These are phyloP conservation scores for Botrytis cinerea DNA, from an alignment of 2,329 filamentous ascomycete species.

Conservation along the genomic window DNA sequence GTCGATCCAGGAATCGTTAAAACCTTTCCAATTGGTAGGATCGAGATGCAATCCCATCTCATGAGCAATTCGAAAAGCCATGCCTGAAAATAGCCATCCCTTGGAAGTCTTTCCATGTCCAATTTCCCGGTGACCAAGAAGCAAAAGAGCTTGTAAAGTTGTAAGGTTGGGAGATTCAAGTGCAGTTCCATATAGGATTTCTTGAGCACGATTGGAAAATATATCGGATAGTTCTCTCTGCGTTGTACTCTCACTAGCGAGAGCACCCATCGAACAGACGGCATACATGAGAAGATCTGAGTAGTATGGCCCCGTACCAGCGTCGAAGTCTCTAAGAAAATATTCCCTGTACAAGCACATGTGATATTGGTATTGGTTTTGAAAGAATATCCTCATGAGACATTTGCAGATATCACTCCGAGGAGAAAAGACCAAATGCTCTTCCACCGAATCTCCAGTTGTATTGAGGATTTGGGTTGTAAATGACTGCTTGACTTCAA, in stretches of 20 bases:
- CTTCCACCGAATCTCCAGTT: neutral
- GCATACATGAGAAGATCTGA: conserved; percentile 52
- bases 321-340: conserved; percentile 53
- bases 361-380: conserved; percentile 51
- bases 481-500: neutral
- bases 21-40: conserved; percentile 51
- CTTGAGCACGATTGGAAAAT: conserved; percentile 48
- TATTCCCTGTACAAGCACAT: conserved; percentile 55
- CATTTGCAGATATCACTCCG: conserved; percentile 49
- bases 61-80: conserved; percentile 53
- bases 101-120: conserved; percentile 51
- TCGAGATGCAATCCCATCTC: conserved; percentile 56
- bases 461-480: neutral
- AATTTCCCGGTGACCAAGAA: conserved; percentile 51
- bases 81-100: conserved; percentile 54
- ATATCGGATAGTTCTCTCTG: conserved; percentile 45
- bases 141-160: conserved; percentile 48
- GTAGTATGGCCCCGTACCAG: conserved; percentile 50
- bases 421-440: conserved; percentile 43
- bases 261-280: conserved; percentile 52
- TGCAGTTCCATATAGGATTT: conserved; percentile 48
- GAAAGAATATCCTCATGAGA: conserved; percentile 52
- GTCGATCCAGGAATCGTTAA: conserved; percentile 46
- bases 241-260: conserved; percentile 46
- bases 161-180: conserved; percentile 52